These are phyloP conservation scores for Kwoniella sp. DNA, from an alignment of 768 basidiomycete genomes.

Conservation along the genomic window DNA sequence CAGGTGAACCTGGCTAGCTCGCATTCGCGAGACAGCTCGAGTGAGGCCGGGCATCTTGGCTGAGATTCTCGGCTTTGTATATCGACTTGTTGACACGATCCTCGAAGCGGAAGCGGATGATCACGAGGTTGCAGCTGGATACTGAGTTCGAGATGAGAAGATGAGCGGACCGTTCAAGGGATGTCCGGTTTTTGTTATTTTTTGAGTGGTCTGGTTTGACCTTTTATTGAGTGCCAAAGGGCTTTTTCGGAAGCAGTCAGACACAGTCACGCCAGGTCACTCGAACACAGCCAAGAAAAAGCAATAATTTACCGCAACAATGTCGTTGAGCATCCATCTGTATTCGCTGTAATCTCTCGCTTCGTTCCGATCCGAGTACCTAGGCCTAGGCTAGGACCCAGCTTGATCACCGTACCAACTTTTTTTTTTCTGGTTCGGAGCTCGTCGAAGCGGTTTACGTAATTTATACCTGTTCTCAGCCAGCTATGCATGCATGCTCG, in stretches of 20 bases:
- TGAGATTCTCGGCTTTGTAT: neutral
- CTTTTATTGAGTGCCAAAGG: neutral
- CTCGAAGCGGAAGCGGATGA: too few relatives aligned
- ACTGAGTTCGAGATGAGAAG: too few relatives aligned
- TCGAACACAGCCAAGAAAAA: neutral
- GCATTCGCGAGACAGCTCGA: conserved; percentile 9
- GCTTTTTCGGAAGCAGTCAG: neutral
- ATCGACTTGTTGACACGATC: too few relatives aligned
- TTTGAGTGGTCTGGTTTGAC: neutral
- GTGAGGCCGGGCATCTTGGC: conserved; percentile 17
- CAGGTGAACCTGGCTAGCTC: neutral
- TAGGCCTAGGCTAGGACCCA: too few relatives aligned
- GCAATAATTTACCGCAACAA: neutral
- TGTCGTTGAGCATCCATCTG: too few relatives aligned
- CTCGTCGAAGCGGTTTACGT: neutral
- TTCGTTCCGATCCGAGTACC: neutral
- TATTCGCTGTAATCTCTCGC: neutral
- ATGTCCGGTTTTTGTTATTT: too few relatives aligned
- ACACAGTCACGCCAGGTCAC: too few relatives aligned
- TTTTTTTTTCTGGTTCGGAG: conserved; percentile 1
- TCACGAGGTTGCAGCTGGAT: too few relatives aligned
- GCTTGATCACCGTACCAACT: neutral
- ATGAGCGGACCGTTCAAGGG: too few relatives aligned
- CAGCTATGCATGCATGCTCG: too few relatives aligned
- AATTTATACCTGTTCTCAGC: too few relatives aligned